Conservation (phyloP, 2,329 filamentous ascomycete genomes). For the Cladosporium sp. region DNA sequence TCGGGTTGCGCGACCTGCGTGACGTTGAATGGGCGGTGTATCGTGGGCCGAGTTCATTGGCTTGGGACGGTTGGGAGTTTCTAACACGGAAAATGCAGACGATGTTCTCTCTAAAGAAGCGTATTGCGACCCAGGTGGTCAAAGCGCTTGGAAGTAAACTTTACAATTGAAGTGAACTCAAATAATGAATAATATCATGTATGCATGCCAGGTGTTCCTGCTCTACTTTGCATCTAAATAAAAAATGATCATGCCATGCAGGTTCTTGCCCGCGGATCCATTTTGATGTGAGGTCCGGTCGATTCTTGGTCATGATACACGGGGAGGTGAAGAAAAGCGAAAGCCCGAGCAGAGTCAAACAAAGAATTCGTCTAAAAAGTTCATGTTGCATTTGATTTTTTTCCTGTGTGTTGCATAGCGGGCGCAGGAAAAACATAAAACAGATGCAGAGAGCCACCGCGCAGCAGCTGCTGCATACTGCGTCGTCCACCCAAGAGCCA, state of each 20-base stretch:
- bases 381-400: slow-evolving; percentile 9
- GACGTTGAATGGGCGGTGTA: no score
- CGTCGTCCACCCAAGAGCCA: not conserved
- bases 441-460: not conserved
- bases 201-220: no score
- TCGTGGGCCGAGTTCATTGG: no score
- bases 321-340: not conserved
- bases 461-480: not conserved
- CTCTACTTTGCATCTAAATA: no score
- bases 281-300: not conserved
- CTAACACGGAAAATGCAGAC: no score
- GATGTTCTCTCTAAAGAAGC: no score
- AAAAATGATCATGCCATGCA: not conserved
- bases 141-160: no score
- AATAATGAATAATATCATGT: no score
- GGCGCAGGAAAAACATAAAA: not conserved
- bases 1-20: not conserved
- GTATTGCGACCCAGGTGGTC: no score
- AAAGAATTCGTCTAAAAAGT: slow-evolving; percentile 3
- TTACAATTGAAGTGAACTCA: no score
- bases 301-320: not conserved
- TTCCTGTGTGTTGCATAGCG: not conserved
- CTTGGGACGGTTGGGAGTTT: no score
- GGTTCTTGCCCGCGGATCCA: no score
- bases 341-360: not conserved